These are phyloP conservation scores for Cystobasidium ongulense DNA, from an alignment of 768 basidiomycete genomes.

Conservation along the genomic window DNA sequence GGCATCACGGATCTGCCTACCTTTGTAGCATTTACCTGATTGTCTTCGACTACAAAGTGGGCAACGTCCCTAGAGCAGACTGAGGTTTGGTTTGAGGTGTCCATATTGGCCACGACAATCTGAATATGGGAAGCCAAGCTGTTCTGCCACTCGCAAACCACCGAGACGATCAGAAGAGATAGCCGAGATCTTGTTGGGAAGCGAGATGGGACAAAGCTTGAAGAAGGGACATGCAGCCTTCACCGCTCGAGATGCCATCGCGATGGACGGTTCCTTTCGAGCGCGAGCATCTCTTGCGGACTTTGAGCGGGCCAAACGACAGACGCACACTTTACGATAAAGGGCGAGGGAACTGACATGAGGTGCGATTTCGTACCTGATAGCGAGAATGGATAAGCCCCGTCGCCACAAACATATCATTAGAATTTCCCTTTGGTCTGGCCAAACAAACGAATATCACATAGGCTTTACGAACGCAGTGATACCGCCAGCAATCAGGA, in stretches of 20 bases:
- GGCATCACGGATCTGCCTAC: too few species aligned
- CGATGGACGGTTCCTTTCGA: not conserved
- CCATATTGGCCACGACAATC: too few species aligned
- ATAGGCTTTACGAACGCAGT: not conserved
- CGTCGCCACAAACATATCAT: not conserved
- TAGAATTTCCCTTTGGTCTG: not conserved
- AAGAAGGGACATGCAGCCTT: not conserved
- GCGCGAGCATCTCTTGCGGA: not conserved
- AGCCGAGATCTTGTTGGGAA: too few species aligned
- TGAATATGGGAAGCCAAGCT: too few species aligned
- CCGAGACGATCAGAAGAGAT: too few species aligned
- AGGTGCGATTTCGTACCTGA: not conserved
- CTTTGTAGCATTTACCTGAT: too few species aligned
- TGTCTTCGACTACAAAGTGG: too few species aligned
- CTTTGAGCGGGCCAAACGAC: not conserved
- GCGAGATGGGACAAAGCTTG: not conserved
- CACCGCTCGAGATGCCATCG: not conserved
- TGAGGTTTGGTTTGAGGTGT: too few species aligned
- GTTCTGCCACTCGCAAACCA: too few species aligned
- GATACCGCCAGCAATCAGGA: not conserved
- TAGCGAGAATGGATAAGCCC: not conserved
- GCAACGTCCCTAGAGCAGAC: too few species aligned
- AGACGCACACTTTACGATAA: not conserved
- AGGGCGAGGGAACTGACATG: not conserved
- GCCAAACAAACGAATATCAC: not conserved